Conservation (phyloP, 805 yeast species). For the Yueomyces sinensis region DNA sequence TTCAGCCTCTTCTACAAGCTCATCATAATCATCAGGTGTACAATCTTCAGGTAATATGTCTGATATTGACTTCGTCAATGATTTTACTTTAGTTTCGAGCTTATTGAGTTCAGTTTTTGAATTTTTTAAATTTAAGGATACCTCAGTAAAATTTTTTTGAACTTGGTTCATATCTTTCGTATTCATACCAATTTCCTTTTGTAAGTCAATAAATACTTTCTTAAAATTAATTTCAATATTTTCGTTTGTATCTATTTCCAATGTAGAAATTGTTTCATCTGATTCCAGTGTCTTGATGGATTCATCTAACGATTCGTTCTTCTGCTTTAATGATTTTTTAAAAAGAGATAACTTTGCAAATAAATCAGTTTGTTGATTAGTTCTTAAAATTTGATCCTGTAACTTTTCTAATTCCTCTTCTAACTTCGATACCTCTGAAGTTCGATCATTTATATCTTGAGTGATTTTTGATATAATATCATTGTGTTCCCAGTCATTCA, state of each 20-base stretch:
- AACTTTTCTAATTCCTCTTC: constrained; percentile 40
- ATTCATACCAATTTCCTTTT: constrained; percentile 8
- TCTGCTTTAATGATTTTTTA: constrained; percentile 12
- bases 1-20: constrained; percentile 41
- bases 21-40: constrained; percentile 37
- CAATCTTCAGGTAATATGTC: constrained; percentile 27
- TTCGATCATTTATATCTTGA: constrained; percentile 26
- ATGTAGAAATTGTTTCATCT: neutral
- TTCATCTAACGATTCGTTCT: constrained; percentile 6
- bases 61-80: constrained; percentile 11
- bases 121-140: constrained; percentile 4
- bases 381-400: constrained; percentile 34
- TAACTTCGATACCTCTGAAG: constrained; percentile 23
- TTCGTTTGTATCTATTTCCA: neutral
- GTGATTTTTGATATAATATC: constrained; percentile 21
- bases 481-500: constrained; percentile 20
- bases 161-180: constrained; percentile 6
- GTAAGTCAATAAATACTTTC: constrained; percentile 8
- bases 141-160: constrained; percentile 10
- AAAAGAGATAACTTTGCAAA: constrained; percentile 38
- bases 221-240: constrained; percentile 14
- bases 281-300: neutral
- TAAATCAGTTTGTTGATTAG: constrained; percentile 45
- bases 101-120: constrained; percentile 5
- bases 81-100: constrained; percentile 3